Evolutionary conservation across 352 stramenopile species (phyloP).

Genomic region (Phytophthora citrophthora): DNA sequence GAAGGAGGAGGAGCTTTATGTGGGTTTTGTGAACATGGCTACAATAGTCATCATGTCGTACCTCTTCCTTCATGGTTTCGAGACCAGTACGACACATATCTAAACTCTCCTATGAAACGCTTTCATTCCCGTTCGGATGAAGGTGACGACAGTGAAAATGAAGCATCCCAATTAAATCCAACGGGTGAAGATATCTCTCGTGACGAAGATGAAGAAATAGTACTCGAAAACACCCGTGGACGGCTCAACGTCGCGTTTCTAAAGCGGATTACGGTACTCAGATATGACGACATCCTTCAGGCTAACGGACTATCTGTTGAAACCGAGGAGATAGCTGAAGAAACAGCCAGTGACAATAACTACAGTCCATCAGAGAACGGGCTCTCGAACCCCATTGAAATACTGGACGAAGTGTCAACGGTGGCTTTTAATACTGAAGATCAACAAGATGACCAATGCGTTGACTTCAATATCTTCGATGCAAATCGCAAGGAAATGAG

Average conservation of each 20-base stretch:
- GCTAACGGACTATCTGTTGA: constrained; percentile 20
- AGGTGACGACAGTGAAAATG: constrained; percentile 23
- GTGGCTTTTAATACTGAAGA: neutral
- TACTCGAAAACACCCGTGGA: constrained; percentile 33
- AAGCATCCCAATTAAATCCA: constrained; percentile 11
- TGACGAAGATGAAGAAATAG: constrained; percentile 35
- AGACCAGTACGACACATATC: constrained; percentile 76
- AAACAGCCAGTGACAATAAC: neutral
- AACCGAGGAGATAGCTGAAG: constrained; percentile 4
- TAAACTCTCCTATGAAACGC: constrained; percentile 7
- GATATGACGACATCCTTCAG: constrained; percentile 25
- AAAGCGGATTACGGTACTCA: constrained; percentile 23
- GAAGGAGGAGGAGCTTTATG: constrained; percentile 40
- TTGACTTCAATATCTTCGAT: constrained; percentile 6
- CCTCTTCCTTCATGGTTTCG: constrained; percentile 73
- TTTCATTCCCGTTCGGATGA: constrained; percentile 6
- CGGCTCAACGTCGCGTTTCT: constrained; percentile 27
- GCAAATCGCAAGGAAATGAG: neutral
- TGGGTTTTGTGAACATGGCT: constrained; percentile 56
- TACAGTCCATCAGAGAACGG: neutral
- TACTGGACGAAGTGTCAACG: neutral
- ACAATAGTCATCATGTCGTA: constrained; percentile 33
- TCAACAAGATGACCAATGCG: constrained; percentile 4
- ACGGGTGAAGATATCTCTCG: neutral
- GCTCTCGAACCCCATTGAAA: constrained; percentile 12